Evolutionary conservation across 345 rosid species (phyloP).

Genomic region (Diplotaxis tenuifolia): DNA sequence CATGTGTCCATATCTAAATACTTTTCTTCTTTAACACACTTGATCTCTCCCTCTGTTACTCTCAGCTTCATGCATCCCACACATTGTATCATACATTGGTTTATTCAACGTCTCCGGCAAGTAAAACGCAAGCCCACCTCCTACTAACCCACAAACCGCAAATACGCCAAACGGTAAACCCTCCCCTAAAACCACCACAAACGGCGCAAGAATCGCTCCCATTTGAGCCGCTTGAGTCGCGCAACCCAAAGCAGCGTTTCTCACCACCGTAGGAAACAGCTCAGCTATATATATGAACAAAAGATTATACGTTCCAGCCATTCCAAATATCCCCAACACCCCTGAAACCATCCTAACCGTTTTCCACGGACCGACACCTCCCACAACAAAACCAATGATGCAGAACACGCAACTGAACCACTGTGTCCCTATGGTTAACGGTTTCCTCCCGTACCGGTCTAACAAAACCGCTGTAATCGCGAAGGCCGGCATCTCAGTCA

Average conservation of each 20-base stretch:
- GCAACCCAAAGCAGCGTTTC: constrained; percentile 85
- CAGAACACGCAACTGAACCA: constrained; percentile 85
- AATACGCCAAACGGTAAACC: constrained; percentile 68
- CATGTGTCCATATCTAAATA: neutral
- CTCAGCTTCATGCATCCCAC: constrained; percentile 69
- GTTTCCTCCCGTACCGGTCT: constrained; percentile 75
- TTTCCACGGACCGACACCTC: constrained; percentile 58
- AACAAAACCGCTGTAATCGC: constrained; percentile 68
- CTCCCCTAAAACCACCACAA: constrained; percentile 80
- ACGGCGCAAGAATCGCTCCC: constrained; percentile 87
- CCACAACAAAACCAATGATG: constrained; percentile 46
- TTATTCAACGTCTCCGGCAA: constrained; percentile 81
- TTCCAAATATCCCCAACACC: constrained; percentile 74
- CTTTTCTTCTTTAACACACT: constrained; percentile 10
- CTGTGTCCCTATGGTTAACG: constrained; percentile 67
- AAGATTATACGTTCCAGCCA: constrained; percentile 87
- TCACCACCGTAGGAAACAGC: constrained; percentile 86
- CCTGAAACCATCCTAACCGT: constrained; percentile 64
- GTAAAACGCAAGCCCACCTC: constrained; percentile 73
- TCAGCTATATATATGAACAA: constrained; percentile 80
- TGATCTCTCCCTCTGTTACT: constrained; percentile 32
- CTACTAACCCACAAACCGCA: constrained; percentile 56
- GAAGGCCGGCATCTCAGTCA: constrained; percentile 86
- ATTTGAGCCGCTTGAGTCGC: constrained; percentile 80
- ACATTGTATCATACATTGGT: constrained; percentile 84